phyloP scores from a whole-genome alignment of 306 rosid species.

The Delonix regia region DNA sequence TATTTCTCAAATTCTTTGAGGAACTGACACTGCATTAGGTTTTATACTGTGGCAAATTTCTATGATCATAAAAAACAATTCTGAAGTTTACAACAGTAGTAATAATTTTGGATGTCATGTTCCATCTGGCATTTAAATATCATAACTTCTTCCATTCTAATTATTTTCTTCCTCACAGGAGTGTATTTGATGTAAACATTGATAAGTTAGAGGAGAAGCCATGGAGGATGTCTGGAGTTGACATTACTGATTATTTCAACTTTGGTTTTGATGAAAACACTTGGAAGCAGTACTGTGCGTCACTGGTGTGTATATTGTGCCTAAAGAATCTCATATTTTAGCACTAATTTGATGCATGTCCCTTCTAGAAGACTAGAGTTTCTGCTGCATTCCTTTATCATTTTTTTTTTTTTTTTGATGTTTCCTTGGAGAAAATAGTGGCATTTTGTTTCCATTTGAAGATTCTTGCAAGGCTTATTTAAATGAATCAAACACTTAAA shows the following conservation, averaged over 20 bases:
- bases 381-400: slow-evolving; percentile 12
- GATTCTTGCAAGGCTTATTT: slow-evolving; percentile 10
- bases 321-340: slow-evolving; percentile 7
- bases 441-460: slow-evolving; percentile 31
- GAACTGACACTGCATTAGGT: slow-evolving; percentile 2
- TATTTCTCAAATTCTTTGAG: background rate
- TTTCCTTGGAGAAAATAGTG: slow-evolving; percentile 19
- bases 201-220: slow-evolving; percentile 64
- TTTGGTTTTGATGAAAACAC: slow-evolving; percentile 68
- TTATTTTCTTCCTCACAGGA: slow-evolving; percentile 45
- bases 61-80: background rate
- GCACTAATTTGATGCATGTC: slow-evolving; percentile 16
- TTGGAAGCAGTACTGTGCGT: slow-evolving; percentile 70
- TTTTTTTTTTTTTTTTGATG: slow-evolving; percentile 32
- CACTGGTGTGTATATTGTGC: slow-evolving; percentile 57
- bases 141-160: slow-evolving; percentile 23
- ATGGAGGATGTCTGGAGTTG: slow-evolving; percentile 62
- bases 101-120: background rate
- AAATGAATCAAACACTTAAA: slow-evolving; percentile 23
- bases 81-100: slow-evolving; percentile 2
- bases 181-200: slow-evolving; percentile 57
- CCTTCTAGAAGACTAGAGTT: slow-evolving; percentile 32
- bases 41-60: slow-evolving; percentile 6
- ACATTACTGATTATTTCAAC: slow-evolving; percentile 69
- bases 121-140: background rate